These are phyloP conservation scores for Paramecium primaurelia DNA, from an alignment of 73 alveolate genomes.

Conservation along the genomic window DNA sequence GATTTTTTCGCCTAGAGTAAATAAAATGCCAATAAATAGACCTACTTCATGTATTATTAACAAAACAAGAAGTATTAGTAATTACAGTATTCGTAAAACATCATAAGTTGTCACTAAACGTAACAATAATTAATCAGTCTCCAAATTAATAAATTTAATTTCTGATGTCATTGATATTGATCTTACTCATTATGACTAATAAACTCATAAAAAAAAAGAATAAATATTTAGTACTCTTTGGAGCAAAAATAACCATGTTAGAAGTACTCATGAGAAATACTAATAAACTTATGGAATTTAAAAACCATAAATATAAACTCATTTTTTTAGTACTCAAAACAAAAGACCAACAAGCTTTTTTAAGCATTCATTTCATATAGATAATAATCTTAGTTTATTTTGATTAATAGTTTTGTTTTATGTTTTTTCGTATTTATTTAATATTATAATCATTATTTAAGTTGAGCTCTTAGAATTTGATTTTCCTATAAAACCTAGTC, in stretches of 20 bases:
- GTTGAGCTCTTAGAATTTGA: background rate
- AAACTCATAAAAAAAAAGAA: background rate
- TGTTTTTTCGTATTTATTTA: background rate
- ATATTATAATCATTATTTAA: background rate
- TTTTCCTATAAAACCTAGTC: conserved; percentile 31
- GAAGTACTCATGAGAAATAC: background rate
- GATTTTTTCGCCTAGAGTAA: background rate
- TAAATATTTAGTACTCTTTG: background rate
- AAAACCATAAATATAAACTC: background rate
- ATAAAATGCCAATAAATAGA: background rate
- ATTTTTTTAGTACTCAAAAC: background rate
- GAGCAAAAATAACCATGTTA: background rate
- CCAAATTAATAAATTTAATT: background rate
- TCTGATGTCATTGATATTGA: background rate
- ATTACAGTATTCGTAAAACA: background rate
- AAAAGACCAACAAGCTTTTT: background rate
- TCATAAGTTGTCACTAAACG: background rate
- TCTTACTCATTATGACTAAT: background rate
- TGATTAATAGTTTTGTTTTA: background rate
- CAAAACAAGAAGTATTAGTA: background rate
- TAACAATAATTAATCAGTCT: background rate
- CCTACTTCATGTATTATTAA: background rate
- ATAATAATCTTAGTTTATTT: background rate
- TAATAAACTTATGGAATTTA: background rate
- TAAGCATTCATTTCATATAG: background rate